Evolutionary conservation across 257 asterid genomes (phyloP).

Genomic region (Fraxinus cuspidata): DNA sequence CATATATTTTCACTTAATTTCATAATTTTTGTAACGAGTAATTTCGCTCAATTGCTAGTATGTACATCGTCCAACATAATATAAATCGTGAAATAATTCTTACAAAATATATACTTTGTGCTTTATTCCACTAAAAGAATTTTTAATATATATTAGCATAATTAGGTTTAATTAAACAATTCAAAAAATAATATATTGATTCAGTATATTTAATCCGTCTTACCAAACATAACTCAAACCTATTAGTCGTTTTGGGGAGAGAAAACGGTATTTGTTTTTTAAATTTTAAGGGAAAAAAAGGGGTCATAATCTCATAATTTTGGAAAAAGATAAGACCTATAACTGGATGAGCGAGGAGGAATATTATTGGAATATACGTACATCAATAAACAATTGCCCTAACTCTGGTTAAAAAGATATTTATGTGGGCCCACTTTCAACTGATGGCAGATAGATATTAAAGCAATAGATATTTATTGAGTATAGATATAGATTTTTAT

Average conservation of each 20-base stretch:
- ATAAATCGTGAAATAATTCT: neutral
- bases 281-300: too few relatives aligned
- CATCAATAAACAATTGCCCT: neutral
- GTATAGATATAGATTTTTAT: too few relatives aligned
- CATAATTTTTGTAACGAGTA: too few relatives aligned
- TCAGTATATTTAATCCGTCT: neutral
- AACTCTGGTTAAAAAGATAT: conserved; percentile 19
- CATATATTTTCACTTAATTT: too few relatives aligned
- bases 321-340: neutral
- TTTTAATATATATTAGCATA: neutral
- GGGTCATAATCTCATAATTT: neutral
- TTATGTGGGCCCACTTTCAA: conserved; percentile 22
- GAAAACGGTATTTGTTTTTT: too few relatives aligned
- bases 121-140: neutral
- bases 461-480: neutral
- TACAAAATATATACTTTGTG: neutral
- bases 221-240: neutral
- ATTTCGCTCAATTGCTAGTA: too few relatives aligned
- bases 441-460: neutral
- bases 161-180: too few relatives aligned
- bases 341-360: neutral
- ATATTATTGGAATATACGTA: neutral
- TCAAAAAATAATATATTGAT: too few relatives aligned
- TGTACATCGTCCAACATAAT: too few relatives aligned
- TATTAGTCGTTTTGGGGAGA: neutral